Base-by-base conservation (phyloP, 208 protist species). In the Borovskyia barvae region DNA sequence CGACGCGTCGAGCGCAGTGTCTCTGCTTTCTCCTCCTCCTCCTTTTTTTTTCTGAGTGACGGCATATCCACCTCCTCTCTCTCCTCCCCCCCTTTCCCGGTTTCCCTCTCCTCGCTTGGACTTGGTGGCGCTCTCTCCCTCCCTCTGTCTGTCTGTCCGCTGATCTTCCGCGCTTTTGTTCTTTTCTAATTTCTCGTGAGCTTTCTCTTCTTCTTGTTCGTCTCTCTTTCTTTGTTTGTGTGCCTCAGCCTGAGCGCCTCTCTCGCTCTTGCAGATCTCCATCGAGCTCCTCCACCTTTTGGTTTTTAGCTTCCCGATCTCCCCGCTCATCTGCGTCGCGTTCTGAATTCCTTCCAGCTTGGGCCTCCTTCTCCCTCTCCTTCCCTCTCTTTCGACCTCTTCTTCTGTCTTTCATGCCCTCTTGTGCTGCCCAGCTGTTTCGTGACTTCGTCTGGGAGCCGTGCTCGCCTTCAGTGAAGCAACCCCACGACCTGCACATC, bases 351-450 rank as follows among this genome's bases (percentile, higher is more conserved):
- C 56, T 1, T 22, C 24, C n/a, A n/a, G n/a, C n/a, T n/a, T n/a
- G n/a, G n/a, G n/a, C n/a, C n/a, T n/a, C n/a, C n/a, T n/a, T n/a
- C n/a, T n/a, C 29, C 63, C 36, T 46, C 42, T 56, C 32, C 15
- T 37, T 65, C 19, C 30, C 22, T 62, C 24, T 51, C 12, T 59
- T 40, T 53, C 25, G 28, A 32, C 48, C n/a, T 3, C 48, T 25
- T 35, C 36, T n/a, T n/a, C n/a, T n/a, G n/a, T n/a, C n/a, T n/a
- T n/a, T n/a, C n/a, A 77, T 53, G 75, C 62, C 33, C 67, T 90
- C 56, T 77, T 90, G 42, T 74, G 88, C 62, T 83, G 91, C 72
- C 75, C 81, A 47, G 64, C 64, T 71, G 6, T 71, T 71, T 42
- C 64, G 50, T 35, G 50, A 46, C 26, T 71, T 63, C 43, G 33